A percentile compares a stretch with the other conserved stretches of the same genome.
Conservation (phyloP, 352 stramenopile species). For the Phytopythium delawarense region DNA sequence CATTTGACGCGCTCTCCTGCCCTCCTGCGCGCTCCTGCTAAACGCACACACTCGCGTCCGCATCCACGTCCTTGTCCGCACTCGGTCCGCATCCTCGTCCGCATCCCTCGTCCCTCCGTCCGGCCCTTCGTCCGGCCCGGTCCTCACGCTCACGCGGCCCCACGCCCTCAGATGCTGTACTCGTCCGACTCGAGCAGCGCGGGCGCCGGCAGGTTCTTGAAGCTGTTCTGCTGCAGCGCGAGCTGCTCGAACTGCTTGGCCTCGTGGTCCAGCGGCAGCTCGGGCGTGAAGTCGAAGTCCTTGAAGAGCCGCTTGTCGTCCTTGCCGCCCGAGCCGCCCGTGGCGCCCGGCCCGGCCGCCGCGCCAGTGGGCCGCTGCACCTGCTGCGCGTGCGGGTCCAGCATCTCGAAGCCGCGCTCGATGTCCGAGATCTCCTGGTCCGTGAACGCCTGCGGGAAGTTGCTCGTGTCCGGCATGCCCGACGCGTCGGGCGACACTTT, state of each 20-base stretch:
- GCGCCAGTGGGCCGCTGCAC: conserved; percentile 43
- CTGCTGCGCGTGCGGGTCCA: conserved; percentile 49
- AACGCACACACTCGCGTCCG: background rate
- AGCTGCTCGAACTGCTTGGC: conserved; percentile 86
- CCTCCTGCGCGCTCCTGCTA: background rate
- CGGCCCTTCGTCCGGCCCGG: background rate
- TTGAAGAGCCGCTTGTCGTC: conserved; percentile 79
- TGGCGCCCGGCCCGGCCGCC: background rate
- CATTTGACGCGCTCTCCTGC: too few species aligned
- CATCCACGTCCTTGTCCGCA: too few species aligned
- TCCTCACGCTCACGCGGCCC: too few species aligned
- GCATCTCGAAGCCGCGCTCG: conserved; percentile 62
- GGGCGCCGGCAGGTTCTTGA: conserved; percentile 71
- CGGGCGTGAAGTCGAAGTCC: conserved; percentile 85
- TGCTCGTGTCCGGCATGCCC: conserved; percentile 75
- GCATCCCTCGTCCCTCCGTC: background rate
- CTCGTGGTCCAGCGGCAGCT: conserved; percentile 75
- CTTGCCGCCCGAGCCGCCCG: conserved; percentile 37
- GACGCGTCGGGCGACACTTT: conserved; percentile 75
- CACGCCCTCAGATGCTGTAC: conserved; percentile 58
- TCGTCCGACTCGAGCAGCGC: conserved; percentile 73
- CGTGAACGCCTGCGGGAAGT: conserved; percentile 84
- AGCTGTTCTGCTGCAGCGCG: conserved; percentile 76
- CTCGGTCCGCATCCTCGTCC: background rate
- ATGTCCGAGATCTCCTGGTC: conserved; percentile 87